Evolutionary conservation across 2,329 filamentous ascomycete species (phyloP).

Genomic region (Botrytis fragariae): DNA sequence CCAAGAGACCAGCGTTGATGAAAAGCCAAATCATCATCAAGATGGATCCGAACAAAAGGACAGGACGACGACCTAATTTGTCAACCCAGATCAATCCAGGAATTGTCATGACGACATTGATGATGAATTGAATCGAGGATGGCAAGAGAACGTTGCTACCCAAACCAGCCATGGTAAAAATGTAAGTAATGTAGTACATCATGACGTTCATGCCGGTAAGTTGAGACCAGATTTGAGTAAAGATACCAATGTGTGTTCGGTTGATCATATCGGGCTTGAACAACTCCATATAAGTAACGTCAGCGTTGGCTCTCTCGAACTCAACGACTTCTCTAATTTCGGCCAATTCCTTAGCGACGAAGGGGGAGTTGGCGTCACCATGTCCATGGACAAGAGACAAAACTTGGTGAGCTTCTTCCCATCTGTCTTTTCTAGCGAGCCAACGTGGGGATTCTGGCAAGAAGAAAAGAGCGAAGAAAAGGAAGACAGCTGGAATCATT

Average conservation of each 20-base stretch:
- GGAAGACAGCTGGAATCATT: constrained; percentile 57
- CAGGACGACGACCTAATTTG: constrained; percentile 68
- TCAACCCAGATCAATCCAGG: constrained; percentile 75
- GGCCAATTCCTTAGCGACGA: constrained; percentile 64
- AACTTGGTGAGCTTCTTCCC: constrained; percentile 53
- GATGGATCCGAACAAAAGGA: constrained; percentile 57
- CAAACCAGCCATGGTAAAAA: constrained; percentile 70
- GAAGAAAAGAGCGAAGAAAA: constrained; percentile 58
- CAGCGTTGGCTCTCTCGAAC: constrained; percentile 66
- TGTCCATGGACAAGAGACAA: constrained; percentile 54
- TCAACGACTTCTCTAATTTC: constrained; percentile 77
- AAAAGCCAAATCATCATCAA: constrained; percentile 43
- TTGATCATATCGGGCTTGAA: constrained; percentile 73
- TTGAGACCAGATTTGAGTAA: constrained; percentile 74
- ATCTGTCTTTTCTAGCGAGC: constrained; percentile 60
- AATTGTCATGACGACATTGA: constrained; percentile 77
- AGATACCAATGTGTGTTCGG: constrained; percentile 67
- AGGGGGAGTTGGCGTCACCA: constrained; percentile 61
- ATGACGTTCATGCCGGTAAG: constrained; percentile 75
- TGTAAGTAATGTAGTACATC: constrained; percentile 57
- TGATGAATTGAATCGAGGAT: constrained; percentile 70
- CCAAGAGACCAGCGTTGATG: constrained; percentile 48
- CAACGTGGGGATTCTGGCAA: constrained; percentile 62
- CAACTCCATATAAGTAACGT: constrained; percentile 70
- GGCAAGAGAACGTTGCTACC: constrained; percentile 59